phyloP scores from a whole-genome alignment of 2,329 filamentous ascomycete genomes.

The Colletotrichum scovillei region DNA sequence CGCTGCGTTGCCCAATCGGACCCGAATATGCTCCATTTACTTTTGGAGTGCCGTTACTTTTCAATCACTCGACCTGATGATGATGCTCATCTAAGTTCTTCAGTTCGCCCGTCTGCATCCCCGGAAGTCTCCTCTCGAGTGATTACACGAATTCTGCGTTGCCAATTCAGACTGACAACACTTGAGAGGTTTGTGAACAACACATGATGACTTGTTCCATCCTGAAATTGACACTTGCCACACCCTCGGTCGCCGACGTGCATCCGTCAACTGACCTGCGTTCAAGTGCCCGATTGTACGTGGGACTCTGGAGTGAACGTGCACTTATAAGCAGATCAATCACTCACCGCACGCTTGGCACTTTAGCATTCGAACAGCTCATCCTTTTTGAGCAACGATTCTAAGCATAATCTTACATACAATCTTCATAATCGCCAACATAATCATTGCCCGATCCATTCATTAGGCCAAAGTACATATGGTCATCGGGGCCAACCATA shows the following conservation, averaged over 20 bases:
- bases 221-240: background rate
- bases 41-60: background rate
- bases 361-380: background rate
- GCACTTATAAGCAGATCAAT: background rate
- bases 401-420: too few relatives aligned
- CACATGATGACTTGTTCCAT: background rate
- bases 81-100: too few relatives aligned
- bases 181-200: background rate
- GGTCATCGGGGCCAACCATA: too few relatives aligned
- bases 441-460: too few relatives aligned
- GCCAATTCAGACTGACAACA: background rate
- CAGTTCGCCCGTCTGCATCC: too few relatives aligned
- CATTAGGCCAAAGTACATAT: too few relatives aligned
- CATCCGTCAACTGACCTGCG: background rate
- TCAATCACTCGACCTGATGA: too few relatives aligned
- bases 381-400: background rate
- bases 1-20: background rate
- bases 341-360: background rate
- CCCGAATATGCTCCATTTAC: background rate
- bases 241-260: background rate
- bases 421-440: too few relatives aligned
- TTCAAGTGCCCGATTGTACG: background rate
- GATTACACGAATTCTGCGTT: background rate
- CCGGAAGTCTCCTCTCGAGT: too few relatives aligned
- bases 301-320: background rate